Conservation (phyloP, 352 stramenopile species). For the Phytophthora boehmeriae region DNA sequence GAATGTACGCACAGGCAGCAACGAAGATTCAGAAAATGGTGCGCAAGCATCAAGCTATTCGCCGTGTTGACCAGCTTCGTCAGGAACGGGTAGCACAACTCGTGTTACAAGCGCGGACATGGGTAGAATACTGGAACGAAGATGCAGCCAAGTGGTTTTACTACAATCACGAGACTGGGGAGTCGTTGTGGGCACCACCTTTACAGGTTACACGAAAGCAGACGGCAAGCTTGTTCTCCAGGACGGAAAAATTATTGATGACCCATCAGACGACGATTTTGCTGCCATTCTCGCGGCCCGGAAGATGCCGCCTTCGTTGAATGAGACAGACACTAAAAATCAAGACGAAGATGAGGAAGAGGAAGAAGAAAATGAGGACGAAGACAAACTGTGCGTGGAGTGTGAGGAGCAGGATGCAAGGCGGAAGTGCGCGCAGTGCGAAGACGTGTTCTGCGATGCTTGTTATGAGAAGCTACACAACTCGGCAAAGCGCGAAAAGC, state of each 20-base stretch:
- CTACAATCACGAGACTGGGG: slow-evolving; percentile 76
- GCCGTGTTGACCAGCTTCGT: slow-evolving; percentile 36
- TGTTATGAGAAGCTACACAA: slow-evolving; percentile 83
- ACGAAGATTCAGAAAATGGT: slow-evolving; percentile 73
- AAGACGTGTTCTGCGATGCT: slow-evolving; percentile 79
- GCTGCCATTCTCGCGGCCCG: slow-evolving; percentile 30
- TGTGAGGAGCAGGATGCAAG: slow-evolving; percentile 79
- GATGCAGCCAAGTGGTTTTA: slow-evolving; percentile 79
- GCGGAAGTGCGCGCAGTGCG: slow-evolving; percentile 69
- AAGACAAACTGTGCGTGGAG: slow-evolving; percentile 76
- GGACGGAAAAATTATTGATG: slow-evolving; percentile 66
- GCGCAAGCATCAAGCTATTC: slow-evolving; percentile 53
- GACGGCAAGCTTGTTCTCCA: slow-evolving; percentile 73
- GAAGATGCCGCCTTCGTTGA: slow-evolving; percentile 21
- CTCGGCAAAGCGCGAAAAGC: slow-evolving; percentile 69
- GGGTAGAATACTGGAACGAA: slow-evolving; percentile 83
- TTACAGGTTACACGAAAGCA: slow-evolving; percentile 72
- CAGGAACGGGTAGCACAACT: slow-evolving; percentile 42
- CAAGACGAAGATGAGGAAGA: slow-evolving; percentile 18
- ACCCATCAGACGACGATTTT: slow-evolving; percentile 50
- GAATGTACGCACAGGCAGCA: slow-evolving; percentile 50
- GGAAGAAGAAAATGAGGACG: slow-evolving; percentile 49
- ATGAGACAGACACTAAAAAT: background rate
- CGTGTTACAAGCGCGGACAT: slow-evolving; percentile 52
- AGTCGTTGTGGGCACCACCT: slow-evolving; percentile 72